Evolutionary conservation across 805 yeast genomes (phyloP).

Genomic region (Lipomyces oligophaga): DNA sequence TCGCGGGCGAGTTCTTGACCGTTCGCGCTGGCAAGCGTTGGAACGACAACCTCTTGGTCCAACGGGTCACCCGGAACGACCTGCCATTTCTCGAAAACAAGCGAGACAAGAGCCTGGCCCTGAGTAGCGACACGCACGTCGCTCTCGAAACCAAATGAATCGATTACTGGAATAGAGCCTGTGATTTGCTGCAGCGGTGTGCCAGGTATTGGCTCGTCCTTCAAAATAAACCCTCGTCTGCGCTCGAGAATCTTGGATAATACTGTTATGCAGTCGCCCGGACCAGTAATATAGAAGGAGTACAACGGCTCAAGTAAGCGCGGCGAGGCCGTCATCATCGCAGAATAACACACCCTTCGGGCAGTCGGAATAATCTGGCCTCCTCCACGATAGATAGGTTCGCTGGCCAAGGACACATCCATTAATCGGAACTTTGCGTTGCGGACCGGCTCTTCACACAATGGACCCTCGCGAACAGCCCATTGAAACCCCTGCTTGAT

Average conservation of each 20-base stretch:
- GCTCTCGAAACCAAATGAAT: conserved; percentile 82
- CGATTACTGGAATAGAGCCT: conserved; percentile 81
- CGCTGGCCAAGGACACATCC: conserved; percentile 52
- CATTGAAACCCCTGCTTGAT: conserved; percentile 77
- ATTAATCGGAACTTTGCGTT: conserved; percentile 67
- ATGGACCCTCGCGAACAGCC: conserved; percentile 83
- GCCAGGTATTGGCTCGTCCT: conserved; percentile 59
- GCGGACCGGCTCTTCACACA: conserved; percentile 79
- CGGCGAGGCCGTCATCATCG: conserved; percentile 74
- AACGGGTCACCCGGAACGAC: conserved; percentile 89
- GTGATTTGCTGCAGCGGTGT: conserved; percentile 60
- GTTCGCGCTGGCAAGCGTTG: conserved; percentile 73
- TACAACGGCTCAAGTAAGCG: conserved; percentile 78
- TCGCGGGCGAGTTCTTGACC: conserved; percentile 73
- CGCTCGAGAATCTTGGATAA: conserved; percentile 50
- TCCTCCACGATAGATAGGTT: conserved; percentile 48
- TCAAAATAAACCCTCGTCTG: conserved; percentile 65
- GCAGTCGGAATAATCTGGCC: conserved; percentile 74
- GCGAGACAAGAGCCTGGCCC: conserved; percentile 70
- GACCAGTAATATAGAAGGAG: conserved; percentile 55
- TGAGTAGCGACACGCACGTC: conserved; percentile 74
- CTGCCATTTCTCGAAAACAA: conserved; percentile 68
- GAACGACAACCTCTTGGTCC: conserved; percentile 59
- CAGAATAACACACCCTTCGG: conserved; percentile 78
- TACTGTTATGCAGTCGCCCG: conserved; percentile 46